Evolutionary conservation across 176 grass and related monocot genomes (phyloP).

Genomic region (Juncus inflexus): DNA sequence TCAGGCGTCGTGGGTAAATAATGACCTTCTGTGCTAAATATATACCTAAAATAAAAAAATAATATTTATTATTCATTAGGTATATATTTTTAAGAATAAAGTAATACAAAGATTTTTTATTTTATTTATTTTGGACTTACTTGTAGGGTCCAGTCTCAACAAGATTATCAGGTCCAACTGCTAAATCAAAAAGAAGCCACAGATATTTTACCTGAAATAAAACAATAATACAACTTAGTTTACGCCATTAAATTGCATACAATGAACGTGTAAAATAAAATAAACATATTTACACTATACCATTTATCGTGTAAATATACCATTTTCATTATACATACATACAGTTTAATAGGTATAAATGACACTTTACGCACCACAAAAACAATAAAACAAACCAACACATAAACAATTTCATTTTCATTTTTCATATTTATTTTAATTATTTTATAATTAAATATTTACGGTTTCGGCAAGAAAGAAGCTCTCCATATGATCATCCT

Average conservation of each 20-base stretch:
- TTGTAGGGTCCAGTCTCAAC: constrained; percentile 93
- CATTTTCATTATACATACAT: constrained; percentile 5
- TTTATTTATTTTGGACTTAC: constrained; percentile 48
- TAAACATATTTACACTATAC: neutral
- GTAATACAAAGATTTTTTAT: constrained; percentile 25
- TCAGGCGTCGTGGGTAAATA: constrained; percentile 73
- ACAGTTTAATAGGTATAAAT: neutral
- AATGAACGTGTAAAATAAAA: neutral
- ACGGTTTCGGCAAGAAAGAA: constrained; percentile 97
- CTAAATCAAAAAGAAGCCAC: constrained; percentile 98
- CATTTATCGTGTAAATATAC: neutral
- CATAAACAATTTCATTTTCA: too few relatives aligned
- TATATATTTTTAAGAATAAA: neutral
- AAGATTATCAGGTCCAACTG: constrained; percentile 85
- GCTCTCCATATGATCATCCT: constrained; percentile 99
- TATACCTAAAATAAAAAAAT: constrained; percentile 55
- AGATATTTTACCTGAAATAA: constrained; percentile 89
- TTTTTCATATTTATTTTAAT: too few relatives aligned
- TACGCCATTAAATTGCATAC: neutral
- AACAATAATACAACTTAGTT: neutral
- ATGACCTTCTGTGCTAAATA: constrained; percentile 99
- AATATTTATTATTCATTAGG: constrained; percentile 12
- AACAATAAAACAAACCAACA: neutral
- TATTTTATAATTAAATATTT: too few relatives aligned
- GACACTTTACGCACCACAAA: too few relatives aligned